Conservation (phyloP, 139 green algal genomes). For the Gonium pectorale region DNA sequence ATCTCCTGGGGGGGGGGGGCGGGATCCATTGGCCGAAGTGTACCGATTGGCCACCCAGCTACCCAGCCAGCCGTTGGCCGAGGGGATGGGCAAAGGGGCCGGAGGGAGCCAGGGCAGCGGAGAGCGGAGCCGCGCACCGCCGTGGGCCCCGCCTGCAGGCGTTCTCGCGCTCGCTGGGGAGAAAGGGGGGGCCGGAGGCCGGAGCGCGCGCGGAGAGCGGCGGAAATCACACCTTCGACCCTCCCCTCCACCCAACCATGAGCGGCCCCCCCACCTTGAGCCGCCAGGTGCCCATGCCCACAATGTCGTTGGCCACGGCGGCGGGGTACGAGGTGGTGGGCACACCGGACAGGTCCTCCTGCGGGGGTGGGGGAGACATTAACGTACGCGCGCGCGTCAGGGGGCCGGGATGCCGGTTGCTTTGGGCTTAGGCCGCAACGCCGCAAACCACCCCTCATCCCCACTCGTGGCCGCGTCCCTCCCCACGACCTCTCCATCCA, state of each 20-base stretch:
- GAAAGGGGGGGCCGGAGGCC: neutral
- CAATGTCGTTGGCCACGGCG: constrained; percentile 53
- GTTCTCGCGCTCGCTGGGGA: neutral
- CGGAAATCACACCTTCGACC: too few relatives aligned
- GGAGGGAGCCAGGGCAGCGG: neutral
- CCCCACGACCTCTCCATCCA: too few relatives aligned
- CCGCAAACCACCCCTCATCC: too few relatives aligned
- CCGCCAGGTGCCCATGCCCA: constrained; percentile 80
- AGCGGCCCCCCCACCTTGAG: constrained; percentile 50
- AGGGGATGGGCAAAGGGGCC: neutral
- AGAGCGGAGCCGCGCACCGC: neutral
- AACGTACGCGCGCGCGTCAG: too few relatives aligned
- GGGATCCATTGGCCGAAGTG: neutral
- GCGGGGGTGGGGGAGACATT: neutral
- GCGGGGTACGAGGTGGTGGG: neutral
- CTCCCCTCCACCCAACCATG: too few relatives aligned
- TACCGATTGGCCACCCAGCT: neutral
- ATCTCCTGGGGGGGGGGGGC: neutral
- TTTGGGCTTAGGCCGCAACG: too few relatives aligned
- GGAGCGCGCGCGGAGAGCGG: neutral
- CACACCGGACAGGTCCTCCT: constrained; percentile 11
- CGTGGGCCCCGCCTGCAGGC: neutral
- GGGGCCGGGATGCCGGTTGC: too few relatives aligned
- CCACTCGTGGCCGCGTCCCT: too few relatives aligned
- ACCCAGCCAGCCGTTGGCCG: neutral